Base-by-base conservation (phyloP, 345 rosid genomes). In the Bruguiera gymnorhiza region DNA sequence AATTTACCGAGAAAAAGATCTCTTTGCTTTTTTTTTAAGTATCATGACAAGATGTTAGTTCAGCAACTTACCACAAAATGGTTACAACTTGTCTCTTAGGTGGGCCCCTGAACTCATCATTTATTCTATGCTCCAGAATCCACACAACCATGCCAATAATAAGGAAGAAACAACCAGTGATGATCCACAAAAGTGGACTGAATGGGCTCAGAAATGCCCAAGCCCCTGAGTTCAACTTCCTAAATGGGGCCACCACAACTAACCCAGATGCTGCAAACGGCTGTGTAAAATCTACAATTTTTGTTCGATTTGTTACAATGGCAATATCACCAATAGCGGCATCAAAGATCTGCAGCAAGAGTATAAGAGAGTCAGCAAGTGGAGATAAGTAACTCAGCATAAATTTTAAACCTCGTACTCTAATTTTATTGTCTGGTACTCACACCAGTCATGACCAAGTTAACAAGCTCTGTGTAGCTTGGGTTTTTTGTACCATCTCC, bases 191-290 rank as follows among this genome's bases (percentile, higher is more conserved):
- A 36, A 39, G 81, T 6, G 78, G 70, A 74, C 84, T 80, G 72
- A 91, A 91, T 8, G 97, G 99, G 26, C 79, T 83, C 54, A 95
- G 76, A 86, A 95, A 95, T 53, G 97, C 92, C 99, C 99, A 95
- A 43, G 97, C 93, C 54, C 97, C 97, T 13, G 92, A 75, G 57
- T 88, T 90, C 72, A 81, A 70, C 81, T 85, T 89, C 82, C 78
- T 85, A 67, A 88, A 89, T 20, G 91, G 97, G 29, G 87, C 93
- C 72, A 95, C 97, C 65, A 95, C 86, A 70, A 95, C 93, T 60
- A 95, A 81, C 64, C 99, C 99, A 37, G 99, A 95, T 59, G 96
- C 81, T 51, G 79, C 92, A 79, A 85, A 95, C 23, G 99, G 99
- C 81, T 89, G 99, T 1, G 97, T 89, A 63, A 89, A 91, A 80